Evolutionary conservation across 257 asterid genomes (phyloP).

Genomic region (Forsythia viridissima): DNA sequence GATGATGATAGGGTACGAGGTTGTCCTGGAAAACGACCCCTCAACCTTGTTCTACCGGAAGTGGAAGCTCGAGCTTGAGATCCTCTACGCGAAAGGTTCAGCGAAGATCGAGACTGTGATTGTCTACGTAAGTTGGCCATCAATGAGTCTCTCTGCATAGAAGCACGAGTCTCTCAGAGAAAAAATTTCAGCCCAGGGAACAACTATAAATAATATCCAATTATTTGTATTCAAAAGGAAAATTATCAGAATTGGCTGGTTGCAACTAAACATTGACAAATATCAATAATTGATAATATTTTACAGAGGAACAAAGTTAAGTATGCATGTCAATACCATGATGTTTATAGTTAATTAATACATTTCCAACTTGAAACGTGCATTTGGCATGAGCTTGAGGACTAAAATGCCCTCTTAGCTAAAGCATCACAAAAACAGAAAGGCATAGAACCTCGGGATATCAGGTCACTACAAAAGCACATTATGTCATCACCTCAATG

Average conservation of each 20-base stretch:
- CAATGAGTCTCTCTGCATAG: conserved; percentile 52
- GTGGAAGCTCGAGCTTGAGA: conserved; percentile 44
- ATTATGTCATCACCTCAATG: background rate
- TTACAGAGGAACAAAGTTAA: background rate
- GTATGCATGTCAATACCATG: background rate
- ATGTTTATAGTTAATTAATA: background rate
- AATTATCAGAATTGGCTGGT: conserved; percentile 7
- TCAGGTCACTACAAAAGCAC: background rate
- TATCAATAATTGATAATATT: background rate
- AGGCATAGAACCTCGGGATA: background rate
- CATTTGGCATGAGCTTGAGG: background rate
- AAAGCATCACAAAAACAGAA: background rate
- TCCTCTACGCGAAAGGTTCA: conserved; percentile 46
- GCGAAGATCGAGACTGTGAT: conserved; percentile 44
- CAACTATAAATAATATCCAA: conserved; percentile 12
- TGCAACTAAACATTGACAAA: background rate
- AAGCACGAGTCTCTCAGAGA: conserved; percentile 21
- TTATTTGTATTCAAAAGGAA: conserved; percentile 11
- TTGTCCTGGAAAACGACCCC: conserved; percentile 75
- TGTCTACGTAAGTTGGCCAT: conserved; percentile 43
- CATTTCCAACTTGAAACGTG: background rate
- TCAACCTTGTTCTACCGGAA: conserved; percentile 55
- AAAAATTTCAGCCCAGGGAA: background rate
- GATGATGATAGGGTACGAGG: conserved; percentile 50
- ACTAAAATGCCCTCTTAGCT: background rate